Percentiles rank a stretch among this genome's conserved stretches.
phyloP scores from a whole-genome alignment of 257 asterid genomes.

The Solanum sejunctum region DNA sequence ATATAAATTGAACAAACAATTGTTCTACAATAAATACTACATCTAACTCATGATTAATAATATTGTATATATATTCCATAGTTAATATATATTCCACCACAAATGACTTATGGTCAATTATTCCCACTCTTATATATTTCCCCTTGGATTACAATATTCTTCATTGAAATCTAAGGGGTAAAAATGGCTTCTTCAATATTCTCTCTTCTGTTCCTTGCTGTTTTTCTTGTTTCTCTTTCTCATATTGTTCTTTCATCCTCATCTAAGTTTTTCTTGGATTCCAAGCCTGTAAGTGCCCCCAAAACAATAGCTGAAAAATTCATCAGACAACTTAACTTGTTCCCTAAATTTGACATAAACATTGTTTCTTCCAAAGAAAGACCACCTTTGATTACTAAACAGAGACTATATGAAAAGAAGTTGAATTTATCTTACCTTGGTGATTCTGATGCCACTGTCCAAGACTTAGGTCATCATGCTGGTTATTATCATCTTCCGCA shows the following conservation, averaged over 20 bases:
- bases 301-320: background rate
- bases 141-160: background rate
- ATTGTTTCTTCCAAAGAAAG: background rate
- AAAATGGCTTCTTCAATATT: background rate
- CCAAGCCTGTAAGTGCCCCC: background rate
- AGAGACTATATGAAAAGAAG: background rate
- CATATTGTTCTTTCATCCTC: background rate
- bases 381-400: background rate
- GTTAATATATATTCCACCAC: no score
- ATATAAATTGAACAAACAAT: no score
- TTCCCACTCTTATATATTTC: background rate
- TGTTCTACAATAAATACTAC: no score
- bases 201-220: background rate
- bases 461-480: background rate
- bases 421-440: background rate
- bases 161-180: background rate
- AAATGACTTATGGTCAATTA: background rate
- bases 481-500: background rate
- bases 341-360: background rate
- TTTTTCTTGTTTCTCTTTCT: background rate
- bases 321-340: background rate
- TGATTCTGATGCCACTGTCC: background rate
- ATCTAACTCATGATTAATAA: no score
- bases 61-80: no score
- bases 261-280: background rate